Evolutionary conservation across 768 basidiomycete species (phyloP), one percentile per base, ranked within the genome.

Genomic region (Hydnum rufescens): DNA sequence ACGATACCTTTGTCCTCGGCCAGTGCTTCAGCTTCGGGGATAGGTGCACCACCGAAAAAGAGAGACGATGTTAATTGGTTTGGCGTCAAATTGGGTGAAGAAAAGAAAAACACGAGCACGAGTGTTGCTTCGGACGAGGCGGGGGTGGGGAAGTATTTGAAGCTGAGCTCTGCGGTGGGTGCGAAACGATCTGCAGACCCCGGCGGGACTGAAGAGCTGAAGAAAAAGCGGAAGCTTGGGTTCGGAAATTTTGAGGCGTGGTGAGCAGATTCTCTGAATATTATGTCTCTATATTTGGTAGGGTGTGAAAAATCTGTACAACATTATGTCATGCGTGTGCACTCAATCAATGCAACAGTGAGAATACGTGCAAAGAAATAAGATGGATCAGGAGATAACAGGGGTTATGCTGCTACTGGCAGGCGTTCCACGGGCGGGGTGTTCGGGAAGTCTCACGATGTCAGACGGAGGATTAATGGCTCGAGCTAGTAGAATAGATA

Each of bases 161-260:
- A 70, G n/a, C 25, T 28, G 18, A 49, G 32, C 1, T 23, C 26
- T 18, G n/a, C 32, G 5, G 6, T 18, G 55, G 6, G 51, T 19
- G 2, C 18, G 55, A 80, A 79, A 60, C 65, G 75, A 59, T 54
- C 57, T 58, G 52, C 53, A 18, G 44, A 59, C 1, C 52, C 55
- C 31, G 60, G 57, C 2, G 53, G 43, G 18, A 73, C 74, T 48
- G 75, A 80, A 32, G 65, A 66, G 52, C n/a, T n/a, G n/a, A 82
- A 80, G 64, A 93, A 90, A 72, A 83, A 82, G 66, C 75, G 82
- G 59, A 80, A 75, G 57, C 63, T 80, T 34, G 92, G 90, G 1
- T 96, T 97, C 65, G 90, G 92, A n/a, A 71, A 89, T 62, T 92
- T 92, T 53, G 78, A 80, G 4, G n/a, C 48, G 32, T 52, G 48